phyloP scores from a whole-genome alignment of 1,139 yeast species.

The Yamadazyma buinensis region DNA sequence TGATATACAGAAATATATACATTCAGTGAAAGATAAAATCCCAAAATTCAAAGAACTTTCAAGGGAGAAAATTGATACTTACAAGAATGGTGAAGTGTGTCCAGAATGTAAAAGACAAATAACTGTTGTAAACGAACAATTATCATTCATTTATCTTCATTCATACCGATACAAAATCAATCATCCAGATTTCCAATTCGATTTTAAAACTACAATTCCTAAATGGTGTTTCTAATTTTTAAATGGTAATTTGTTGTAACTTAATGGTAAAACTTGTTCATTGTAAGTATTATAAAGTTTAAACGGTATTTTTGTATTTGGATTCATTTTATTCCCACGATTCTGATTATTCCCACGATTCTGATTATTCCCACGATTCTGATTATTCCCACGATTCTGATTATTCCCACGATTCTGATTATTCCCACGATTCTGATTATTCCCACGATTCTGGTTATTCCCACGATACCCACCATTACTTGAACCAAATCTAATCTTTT shows the following conservation, averaged over 20 bases:
- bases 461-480: background rate
- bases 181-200: slow-evolving; percentile 5
- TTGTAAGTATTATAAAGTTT: slow-evolving; percentile 47
- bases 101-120: slow-evolving; percentile 41
- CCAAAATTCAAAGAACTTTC: slow-evolving; percentile 8
- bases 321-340: no score
- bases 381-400: no score
- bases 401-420: no score
- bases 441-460: no score
- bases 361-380: no score
- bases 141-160: slow-evolving; percentile 53
- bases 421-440: no score
- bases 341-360: no score
- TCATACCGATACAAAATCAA: slow-evolving; percentile 44
- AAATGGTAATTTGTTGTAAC: slow-evolving; percentile 23
- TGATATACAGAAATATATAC: slow-evolving; percentile 1
- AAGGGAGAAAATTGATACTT: slow-evolving; percentile 16
- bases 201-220: slow-evolving; percentile 36
- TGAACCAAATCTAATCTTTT: slow-evolving; percentile 17
- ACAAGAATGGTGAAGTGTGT: slow-evolving; percentile 25
- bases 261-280: slow-evolving; percentile 25
- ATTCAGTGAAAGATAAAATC: slow-evolving; percentile 6
- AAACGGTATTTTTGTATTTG: slow-evolving; percentile 38
- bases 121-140: slow-evolving; percentile 27
- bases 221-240: slow-evolving; percentile 25